A percentile compares a stretch with the other conserved stretches of the same genome.
Evolutionary conservation across 2,329 filamentous ascomycete species (phyloP).

Genomic region (Ilyonectria destructans): DNA sequence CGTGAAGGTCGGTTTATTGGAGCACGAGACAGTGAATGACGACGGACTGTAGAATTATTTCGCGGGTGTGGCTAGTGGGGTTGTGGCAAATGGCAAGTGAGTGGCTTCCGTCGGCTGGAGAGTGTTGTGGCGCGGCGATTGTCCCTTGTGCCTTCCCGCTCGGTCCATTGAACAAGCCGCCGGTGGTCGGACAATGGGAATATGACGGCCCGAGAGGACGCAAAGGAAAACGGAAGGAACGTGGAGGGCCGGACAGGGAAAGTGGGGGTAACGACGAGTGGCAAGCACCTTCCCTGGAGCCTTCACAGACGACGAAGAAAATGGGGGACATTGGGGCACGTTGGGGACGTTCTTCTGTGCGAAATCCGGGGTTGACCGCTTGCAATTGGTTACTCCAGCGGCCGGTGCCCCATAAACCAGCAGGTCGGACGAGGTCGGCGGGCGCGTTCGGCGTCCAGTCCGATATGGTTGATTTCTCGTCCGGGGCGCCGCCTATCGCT

Average conservation of each 20-base stretch:
- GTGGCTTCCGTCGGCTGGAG: neutral
- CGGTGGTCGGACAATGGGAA: neutral
- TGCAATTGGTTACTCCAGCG: neutral
- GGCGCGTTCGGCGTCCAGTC: constrained; percentile 30
- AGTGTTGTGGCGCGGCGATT: constrained; percentile 11
- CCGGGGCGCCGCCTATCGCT: constrained; percentile 15
- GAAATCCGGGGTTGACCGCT: constrained; percentile 22
- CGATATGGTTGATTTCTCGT: constrained; percentile 10
- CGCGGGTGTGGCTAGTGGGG: constrained; percentile 12
- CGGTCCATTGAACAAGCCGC: neutral
- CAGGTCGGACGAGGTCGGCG: constrained; percentile 25
- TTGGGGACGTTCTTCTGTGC: neutral
- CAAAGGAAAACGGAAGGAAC: constrained; percentile 1
- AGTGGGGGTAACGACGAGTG: constrained; percentile 3
- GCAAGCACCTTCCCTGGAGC: constrained; percentile 3
- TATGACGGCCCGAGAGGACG: too few relatives aligned
- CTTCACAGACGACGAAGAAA: too few relatives aligned
- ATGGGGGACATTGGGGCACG: too few relatives aligned
- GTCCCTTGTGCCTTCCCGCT: neutral
- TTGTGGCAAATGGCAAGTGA: constrained; percentile 2
- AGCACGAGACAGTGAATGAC: constrained; percentile 9
- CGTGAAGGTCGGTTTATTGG: constrained; percentile 12
- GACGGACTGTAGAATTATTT: constrained; percentile 3
- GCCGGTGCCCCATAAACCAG: constrained; percentile 1
- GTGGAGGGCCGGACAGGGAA: neutral